Conservation (phyloP, 441 rosid genomes). For the Mallotus repandus region DNA sequence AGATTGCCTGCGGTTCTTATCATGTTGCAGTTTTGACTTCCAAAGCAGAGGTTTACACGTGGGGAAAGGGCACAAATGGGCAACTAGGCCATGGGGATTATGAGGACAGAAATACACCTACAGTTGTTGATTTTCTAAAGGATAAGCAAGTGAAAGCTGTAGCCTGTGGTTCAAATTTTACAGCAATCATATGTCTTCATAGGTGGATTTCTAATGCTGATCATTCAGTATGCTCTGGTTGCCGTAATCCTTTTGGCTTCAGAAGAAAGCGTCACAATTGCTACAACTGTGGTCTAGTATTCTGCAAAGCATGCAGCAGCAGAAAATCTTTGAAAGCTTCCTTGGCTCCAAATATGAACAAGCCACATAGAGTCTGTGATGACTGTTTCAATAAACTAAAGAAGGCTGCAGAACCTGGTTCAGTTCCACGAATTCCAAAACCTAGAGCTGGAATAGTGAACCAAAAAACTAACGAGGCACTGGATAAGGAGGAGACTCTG, state of each 20-base stretch:
- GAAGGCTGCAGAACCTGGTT: slow-evolving; percentile 40
- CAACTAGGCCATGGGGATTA: slow-evolving; percentile 81
- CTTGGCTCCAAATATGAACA: slow-evolving; percentile 70
- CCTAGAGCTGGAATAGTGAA: slow-evolving; percentile 30
- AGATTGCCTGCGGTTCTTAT: slow-evolving; percentile 81
- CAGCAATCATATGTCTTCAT: slow-evolving; percentile 75
- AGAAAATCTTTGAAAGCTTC: slow-evolving; percentile 73
- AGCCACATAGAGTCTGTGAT: slow-evolving; percentile 80
- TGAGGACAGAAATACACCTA: slow-evolving; percentile 61
- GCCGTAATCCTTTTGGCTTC: slow-evolving; percentile 74
- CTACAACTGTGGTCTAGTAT: slow-evolving; percentile 32
- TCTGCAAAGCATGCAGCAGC: slow-evolving; percentile 74
- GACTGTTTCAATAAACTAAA: slow-evolving; percentile 71
- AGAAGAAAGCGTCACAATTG: slow-evolving; percentile 76
- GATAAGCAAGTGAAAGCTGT: slow-evolving; percentile 76
- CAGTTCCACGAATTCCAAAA: slow-evolving; percentile 32
- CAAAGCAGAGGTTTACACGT: slow-evolving; percentile 68
- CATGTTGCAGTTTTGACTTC: slow-evolving; percentile 82
- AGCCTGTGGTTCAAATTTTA: slow-evolving; percentile 72
- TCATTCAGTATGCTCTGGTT: slow-evolving; percentile 73
- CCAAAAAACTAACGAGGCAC: slow-evolving; percentile 32
- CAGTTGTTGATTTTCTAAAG: slow-evolving; percentile 55
- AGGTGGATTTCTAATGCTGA: slow-evolving; percentile 69
- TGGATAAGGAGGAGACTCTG: slow-evolving; percentile 43
- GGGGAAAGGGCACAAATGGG: slow-evolving; percentile 89